Percentiles rank a stretch among this genome's conserved stretches.
phyloP scores from a whole-genome alignment of 1,284 basidiomycete genomes.

The Tremellales sp. region DNA sequence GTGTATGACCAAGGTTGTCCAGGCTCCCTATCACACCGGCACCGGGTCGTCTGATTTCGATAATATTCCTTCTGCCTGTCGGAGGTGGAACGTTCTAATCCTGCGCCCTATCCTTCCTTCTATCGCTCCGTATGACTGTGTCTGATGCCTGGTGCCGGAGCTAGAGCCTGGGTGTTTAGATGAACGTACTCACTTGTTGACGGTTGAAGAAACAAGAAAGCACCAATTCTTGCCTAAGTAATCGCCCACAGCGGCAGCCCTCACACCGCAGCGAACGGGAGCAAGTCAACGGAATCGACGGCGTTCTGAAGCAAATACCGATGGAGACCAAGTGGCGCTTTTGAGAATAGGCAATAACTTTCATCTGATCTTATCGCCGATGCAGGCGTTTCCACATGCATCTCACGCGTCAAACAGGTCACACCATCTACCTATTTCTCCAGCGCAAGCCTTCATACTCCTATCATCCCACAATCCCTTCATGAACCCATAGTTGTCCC shows the following conservation, averaged over 20 bases:
- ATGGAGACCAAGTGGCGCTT: neutral
- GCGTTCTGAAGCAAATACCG: neutral
- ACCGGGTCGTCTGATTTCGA: too few species aligned
- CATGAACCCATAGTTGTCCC: conserved; percentile 30
- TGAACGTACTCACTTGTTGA: conserved; percentile 3
- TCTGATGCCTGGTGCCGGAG: neutral
- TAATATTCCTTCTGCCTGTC: neutral
- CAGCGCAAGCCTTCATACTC: conserved; percentile 27
- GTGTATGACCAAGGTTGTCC: neutral
- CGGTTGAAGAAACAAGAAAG: neutral
- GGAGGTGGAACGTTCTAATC: neutral
- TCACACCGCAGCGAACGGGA: neutral
- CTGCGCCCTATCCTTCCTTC: neutral
- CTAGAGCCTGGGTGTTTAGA: too few species aligned
- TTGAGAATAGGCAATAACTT: neutral
- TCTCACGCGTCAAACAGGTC: conserved; percentile 25
- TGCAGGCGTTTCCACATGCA: neutral
- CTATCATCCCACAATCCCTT: conserved; percentile 34
- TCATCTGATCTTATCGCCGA: neutral
- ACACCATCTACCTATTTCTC: conserved; percentile 31
- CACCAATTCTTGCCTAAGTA: neutral
- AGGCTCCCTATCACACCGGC: too few species aligned
- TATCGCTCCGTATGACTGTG: neutral
- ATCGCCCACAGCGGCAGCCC: neutral
- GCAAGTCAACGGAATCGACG: too few species aligned